A percentile compares a stretch with the other conserved stretches of the same genome.
These are phyloP conservation scores for Aspergillus cristatus DNA, from an alignment of 495 filamentous ascomycete species.

Conservation along the genomic window DNA sequence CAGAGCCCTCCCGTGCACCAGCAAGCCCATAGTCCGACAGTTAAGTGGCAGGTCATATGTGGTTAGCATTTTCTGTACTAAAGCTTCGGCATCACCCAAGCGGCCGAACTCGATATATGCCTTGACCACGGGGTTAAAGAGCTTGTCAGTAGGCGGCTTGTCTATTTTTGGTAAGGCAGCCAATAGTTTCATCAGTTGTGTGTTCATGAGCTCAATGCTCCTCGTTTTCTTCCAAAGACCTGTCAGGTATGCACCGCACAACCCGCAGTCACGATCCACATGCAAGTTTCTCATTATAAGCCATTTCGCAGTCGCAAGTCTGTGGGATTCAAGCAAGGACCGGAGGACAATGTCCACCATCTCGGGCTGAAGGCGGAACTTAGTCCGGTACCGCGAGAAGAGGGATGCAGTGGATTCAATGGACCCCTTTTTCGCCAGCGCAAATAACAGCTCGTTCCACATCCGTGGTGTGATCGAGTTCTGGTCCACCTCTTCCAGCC, in stretches of 20 bases:
- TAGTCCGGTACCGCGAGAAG: conserved; percentile 21
- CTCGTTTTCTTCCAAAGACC: conserved; percentile 36
- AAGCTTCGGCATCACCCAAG: conserved; percentile 25
- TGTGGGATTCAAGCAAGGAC: conserved; percentile 31
- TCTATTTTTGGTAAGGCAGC: conserved; percentile 14
- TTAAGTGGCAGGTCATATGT: conserved; percentile 21
- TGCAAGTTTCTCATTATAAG: conserved; percentile 24
- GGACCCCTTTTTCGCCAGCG: conserved; percentile 30
- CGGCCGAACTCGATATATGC: conserved; percentile 31
- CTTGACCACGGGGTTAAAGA: conserved; percentile 36
- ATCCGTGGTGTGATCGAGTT: conserved; percentile 21
- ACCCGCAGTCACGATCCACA: conserved; percentile 25
- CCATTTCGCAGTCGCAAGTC: conserved; percentile 27
- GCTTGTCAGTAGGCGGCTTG: conserved; percentile 27
- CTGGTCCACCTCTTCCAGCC: conserved; percentile 27
- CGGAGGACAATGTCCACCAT: conserved; percentile 33
- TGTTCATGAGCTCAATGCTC: conserved; percentile 27
- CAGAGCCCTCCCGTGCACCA: conserved; percentile 28
- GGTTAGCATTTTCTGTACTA: conserved; percentile 26
- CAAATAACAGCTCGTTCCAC: conserved; percentile 33
- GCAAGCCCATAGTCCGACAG: conserved; percentile 30
- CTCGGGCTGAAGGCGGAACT: conserved; percentile 18
- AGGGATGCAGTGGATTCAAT: conserved; percentile 31
- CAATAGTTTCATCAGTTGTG: conserved; percentile 25
- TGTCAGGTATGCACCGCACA: conserved; percentile 32